These are phyloP conservation scores for Panaeolus cyanescens DNA, from an alignment of 768 basidiomycete genomes.

Conservation along the genomic window DNA sequence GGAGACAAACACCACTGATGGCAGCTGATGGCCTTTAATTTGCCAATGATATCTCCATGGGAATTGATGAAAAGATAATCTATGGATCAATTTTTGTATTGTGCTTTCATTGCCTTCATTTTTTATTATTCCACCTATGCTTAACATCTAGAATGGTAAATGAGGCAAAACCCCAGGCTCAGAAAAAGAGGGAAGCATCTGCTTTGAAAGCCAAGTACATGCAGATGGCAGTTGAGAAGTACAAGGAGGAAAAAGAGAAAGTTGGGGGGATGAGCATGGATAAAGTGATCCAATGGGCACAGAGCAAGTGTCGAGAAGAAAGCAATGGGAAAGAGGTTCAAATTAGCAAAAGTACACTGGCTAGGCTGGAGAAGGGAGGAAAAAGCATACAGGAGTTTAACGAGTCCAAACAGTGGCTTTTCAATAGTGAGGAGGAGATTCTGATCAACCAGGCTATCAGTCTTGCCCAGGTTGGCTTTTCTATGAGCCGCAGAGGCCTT, in stretches of 20 bases:
- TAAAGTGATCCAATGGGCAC: not conserved
- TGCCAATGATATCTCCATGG: not conserved
- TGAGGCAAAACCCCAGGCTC: conserved; percentile 6
- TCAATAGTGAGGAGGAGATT: not conserved
- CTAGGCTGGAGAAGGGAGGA: not conserved
- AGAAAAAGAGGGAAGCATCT: conserved; percentile 4
- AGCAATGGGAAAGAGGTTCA: not conserved
- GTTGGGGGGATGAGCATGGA: not conserved
- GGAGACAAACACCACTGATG: not conserved
- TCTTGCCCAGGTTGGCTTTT: conserved; percentile 1
- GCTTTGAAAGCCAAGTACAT: conserved; percentile 1
- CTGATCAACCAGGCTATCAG: conserved; percentile 2
- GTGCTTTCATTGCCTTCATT: not conserved
- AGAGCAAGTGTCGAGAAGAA: not conserved
- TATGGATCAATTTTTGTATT: not conserved
- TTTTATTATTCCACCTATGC: not conserved
- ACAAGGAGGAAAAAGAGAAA: conserved; percentile 3
- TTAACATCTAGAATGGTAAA: no score
- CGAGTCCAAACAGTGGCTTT: not conserved
- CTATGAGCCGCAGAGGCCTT: conserved; percentile 1
- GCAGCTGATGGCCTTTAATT: not conserved
- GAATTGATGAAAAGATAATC: not conserved
- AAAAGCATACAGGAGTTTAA: not conserved
- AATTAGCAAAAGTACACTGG: not conserved
- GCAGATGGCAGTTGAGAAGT: conserved; percentile 5